Evolutionary conservation across 139 green algal species (phyloP).

Genomic region (Chlorella sp.): DNA sequence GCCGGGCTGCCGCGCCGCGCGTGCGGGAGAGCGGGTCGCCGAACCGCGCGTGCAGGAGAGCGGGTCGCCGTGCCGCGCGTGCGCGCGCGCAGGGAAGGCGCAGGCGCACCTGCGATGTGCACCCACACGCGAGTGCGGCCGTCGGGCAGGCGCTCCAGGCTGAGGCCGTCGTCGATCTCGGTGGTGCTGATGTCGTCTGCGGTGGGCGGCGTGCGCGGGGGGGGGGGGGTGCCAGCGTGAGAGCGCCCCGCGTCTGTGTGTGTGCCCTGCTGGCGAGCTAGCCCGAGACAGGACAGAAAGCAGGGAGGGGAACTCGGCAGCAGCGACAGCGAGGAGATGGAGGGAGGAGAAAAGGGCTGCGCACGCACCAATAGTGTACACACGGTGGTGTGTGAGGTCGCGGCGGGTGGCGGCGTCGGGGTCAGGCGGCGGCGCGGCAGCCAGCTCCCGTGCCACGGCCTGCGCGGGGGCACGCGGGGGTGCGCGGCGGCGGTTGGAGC

Average conservation of each 20-base stretch:
- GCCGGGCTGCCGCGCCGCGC: no score
- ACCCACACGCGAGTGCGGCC: slow-evolving; percentile 78
- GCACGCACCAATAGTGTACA: slow-evolving; percentile 83
- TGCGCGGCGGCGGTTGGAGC: background rate
- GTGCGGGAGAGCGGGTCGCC: no score
- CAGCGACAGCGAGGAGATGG: no score
- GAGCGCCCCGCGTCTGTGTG: no score
- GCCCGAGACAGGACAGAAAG: no score
- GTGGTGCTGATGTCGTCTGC: slow-evolving; percentile 80
- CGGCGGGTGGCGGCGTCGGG: slow-evolving; percentile 49
- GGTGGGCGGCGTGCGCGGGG: no score
- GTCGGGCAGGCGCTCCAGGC: slow-evolving; percentile 53
- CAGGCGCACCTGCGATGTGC: no score
- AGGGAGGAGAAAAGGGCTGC: no score
- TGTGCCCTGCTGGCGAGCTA: no score
- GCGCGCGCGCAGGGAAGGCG: slow-evolving; percentile 81
- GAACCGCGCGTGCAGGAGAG: no score
- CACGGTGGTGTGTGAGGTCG: slow-evolving; percentile 64
- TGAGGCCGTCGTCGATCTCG: slow-evolving; percentile 87
- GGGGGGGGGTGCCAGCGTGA: no score
- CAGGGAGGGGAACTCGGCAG: no score
- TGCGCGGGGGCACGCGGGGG: slow-evolving; percentile 16
- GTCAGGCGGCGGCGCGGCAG: slow-evolving; percentile 50
- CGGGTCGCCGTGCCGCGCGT: slow-evolving; percentile 20
- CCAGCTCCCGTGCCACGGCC: slow-evolving; percentile 44